Evolutionary conservation across 169 alveolate genomes (phyloP), one percentile per base, ranked within the genome.

Genomic region (Babesia microti): DNA sequence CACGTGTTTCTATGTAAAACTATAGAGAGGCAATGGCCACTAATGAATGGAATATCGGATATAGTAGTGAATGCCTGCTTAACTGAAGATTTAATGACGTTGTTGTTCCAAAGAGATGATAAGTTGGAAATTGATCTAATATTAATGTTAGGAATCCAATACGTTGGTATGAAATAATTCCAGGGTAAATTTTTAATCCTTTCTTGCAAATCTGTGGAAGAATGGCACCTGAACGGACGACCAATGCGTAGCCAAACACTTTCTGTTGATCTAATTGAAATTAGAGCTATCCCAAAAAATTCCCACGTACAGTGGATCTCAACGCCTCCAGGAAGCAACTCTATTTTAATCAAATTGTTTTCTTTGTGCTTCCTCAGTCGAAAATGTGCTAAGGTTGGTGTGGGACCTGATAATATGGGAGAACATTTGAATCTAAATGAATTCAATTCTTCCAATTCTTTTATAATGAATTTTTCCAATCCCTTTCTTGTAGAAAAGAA

Each of bases 181-280:
- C 76, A 65, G 15, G 76, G 70, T 17, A 65, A 19, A 18, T 18
- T n/a, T 22, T 68, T 33, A 14, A 47, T 17, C n/a, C 59, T 42
- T 0, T 22, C 50, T 3, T 15, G 22, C 14, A 65, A 51, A 11
- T 65, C 60, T 2, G 29, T 57, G 12, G 30, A 28, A 37, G 26
- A n/a, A 17, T 65, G 68, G 39, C 70, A 65, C 51, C 76, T 43
- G 42, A 65, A 65, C 22, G 76, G 76, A 19, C 35, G 44, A 12
- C 76, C 76, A 6, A 65, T 54, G 2, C 76, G 43, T 32, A 65
- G 54, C 76, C 76, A 65, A 21, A 65, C 45, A 18, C 76, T 65
- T 41, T 65, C 76, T 1, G 47, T 50, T 26, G 70, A 29, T 18
- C 59, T 30, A 7, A 65, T 21, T 19, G 42, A 27, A 1, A 55